Conservation (phyloP, 2,329 filamentous ascomycete species). For the Cercospora zeae-maydis region DNA sequence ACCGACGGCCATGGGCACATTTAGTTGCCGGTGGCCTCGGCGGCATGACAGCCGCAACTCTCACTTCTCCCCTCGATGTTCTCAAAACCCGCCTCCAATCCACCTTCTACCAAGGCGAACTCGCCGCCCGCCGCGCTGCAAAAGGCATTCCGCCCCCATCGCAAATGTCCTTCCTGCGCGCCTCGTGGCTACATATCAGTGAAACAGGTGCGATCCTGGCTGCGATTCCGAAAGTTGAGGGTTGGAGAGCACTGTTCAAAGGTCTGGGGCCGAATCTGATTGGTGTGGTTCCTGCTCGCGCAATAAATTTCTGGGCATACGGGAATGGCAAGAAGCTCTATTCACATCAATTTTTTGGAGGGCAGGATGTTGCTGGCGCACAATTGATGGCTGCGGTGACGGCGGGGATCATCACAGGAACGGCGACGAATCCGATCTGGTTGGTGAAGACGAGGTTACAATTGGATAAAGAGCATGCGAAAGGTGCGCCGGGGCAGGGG, state of each 20-base stretch:
- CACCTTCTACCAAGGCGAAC: slow-evolving; percentile 86
- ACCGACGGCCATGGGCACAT: slow-evolving; percentile 78
- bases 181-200: slow-evolving; percentile 68
- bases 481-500: slow-evolving; percentile 48
- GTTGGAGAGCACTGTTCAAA: slow-evolving; percentile 85
- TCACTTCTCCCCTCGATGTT: slow-evolving; percentile 92
- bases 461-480: slow-evolving; percentile 77
- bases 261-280: slow-evolving; percentile 86
- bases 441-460: slow-evolving; percentile 90
- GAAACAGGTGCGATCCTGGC: slow-evolving; percentile 85
- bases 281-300: slow-evolving; percentile 82
- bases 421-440: slow-evolving; percentile 94
- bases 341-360: slow-evolving; percentile 68
- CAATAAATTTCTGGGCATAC: slow-evolving; percentile 92
- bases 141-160: slow-evolving; percentile 52
- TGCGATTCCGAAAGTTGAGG: slow-evolving; percentile 75
- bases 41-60: slow-evolving; percentile 84
- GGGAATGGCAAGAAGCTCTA: slow-evolving; percentile 86
- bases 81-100: slow-evolving; percentile 91
- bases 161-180: slow-evolving; percentile 62
- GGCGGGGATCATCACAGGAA: slow-evolving; percentile 81
- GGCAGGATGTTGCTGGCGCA: slow-evolving; percentile 67
- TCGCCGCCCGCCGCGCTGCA: slow-evolving; percentile 64
- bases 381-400: slow-evolving; percentile 72
- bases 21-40: slow-evolving; percentile 85